Evolutionary conservation across 179 eudicot species (phyloP).

Genomic region (Drosera spatulata): DNA sequence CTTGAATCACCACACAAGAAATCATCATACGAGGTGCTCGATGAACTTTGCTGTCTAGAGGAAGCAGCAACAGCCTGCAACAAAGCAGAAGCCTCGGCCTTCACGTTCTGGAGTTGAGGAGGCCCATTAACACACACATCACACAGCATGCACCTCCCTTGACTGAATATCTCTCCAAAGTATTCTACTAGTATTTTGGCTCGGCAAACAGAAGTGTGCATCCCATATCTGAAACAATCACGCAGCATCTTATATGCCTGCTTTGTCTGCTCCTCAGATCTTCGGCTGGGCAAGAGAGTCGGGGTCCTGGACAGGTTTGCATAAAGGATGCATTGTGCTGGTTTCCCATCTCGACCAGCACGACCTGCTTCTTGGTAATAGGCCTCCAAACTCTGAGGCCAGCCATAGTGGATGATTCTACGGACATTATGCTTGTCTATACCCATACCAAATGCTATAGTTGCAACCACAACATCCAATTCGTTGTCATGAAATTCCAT

Average conservation of each 20-base stretch:
- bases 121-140: slow-evolving; percentile 73
- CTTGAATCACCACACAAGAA: slow-evolving; percentile 11
- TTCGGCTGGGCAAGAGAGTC: slow-evolving; percentile 66
- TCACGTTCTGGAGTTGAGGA: slow-evolving; percentile 56
- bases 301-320: slow-evolving; percentile 59
- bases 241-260: slow-evolving; percentile 75
- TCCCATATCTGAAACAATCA: slow-evolving; percentile 89
- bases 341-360: slow-evolving; percentile 89
- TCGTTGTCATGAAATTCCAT: slow-evolving; percentile 65
- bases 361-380: slow-evolving; percentile 99
- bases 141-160: slow-evolving; percentile 52
- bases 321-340: slow-evolving; percentile 74
- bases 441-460: slow-evolving; percentile 98
- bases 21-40: slow-evolving; percentile 27
- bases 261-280: slow-evolving; percentile 71
- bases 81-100: slow-evolving; percentile 51
- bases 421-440: slow-evolving; percentile 87
- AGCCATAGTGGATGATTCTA: slow-evolving; percentile 91
- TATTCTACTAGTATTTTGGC: slow-evolving; percentile 79
- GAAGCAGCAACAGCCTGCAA: slow-evolving; percentile 51
- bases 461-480: slow-evolving; percentile 80
- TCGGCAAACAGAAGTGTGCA: slow-evolving; percentile 68
- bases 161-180: slow-evolving; percentile 68
- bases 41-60: slow-evolving; percentile 23
- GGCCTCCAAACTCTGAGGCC: slow-evolving; percentile 98